Evolutionary conservation across 257 asterid genomes (phyloP), one percentile per base, ranked within the genome.

Genomic region (Gentiana straminea): DNA sequence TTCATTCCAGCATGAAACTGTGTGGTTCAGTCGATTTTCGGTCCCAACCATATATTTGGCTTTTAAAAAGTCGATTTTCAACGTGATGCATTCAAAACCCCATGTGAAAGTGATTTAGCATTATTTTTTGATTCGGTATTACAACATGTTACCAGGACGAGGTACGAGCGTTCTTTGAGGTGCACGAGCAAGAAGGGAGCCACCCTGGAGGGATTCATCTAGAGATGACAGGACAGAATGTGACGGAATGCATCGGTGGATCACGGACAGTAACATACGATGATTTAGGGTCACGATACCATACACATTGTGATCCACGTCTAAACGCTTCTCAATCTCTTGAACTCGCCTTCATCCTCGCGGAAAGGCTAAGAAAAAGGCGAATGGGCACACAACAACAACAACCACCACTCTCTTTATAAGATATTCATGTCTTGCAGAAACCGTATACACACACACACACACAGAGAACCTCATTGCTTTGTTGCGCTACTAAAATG

Each of bases 151-250:
- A 50, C 35, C 66, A 83, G 95, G 86, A 86, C 0, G 95, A 86
- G 62, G 93, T 86, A 9, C 73, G 90, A 64, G 94, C 95, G 49
- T 86, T 83, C 90, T 86, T 86, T n/a, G 94, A 86, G 3, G 95
- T 86, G 61, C 95, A 86, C 11, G 95, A 86, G 80, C 90, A 86
- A 72, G 95, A 86, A 68, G 94, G 94, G 59, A 86, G 90, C 82
- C 66, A 86, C 74, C 81, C 95, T 0, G 95, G 95, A 37, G 95
- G 95, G 33, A 80, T 86, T 64, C 95, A 86, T 64, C 83, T 81
- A 12, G 94, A 86, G 65, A 83, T 86, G 95, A 83, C 95, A 0
- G 95, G 95, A 37, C 95, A 83, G 54, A 86, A 86, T 35, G 95
- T 86, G 74, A 86, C 95, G 0, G 95, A 86, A 13, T 86, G 95